Percentiles rank a stretch among this genome's conserved stretches.
Conservation (phyloP, 1,284 basidiomycete genomes). For the Ceratobasidium sp. region DNA sequence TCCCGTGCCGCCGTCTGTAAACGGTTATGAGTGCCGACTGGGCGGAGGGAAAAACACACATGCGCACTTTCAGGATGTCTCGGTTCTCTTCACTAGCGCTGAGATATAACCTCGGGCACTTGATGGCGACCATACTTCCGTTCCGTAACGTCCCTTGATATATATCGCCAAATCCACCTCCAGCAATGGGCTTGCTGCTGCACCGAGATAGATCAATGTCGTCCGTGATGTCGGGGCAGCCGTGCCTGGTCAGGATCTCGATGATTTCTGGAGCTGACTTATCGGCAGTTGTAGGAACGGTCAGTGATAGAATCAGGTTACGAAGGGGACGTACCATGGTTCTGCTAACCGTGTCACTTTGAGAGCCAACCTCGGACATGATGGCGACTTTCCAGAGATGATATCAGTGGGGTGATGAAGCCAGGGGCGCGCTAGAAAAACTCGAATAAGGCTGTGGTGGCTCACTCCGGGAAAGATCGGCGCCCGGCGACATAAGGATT, state of each 20-base stretch:
- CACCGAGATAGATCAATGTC: not conserved
- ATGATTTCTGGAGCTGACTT: conserved; percentile 8
- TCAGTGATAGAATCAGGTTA: too few species aligned
- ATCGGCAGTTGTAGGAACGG: too few species aligned
- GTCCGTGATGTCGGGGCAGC: conserved; percentile 7
- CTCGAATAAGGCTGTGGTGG: too few species aligned
- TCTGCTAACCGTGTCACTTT: too few species aligned
- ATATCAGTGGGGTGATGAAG: too few species aligned
- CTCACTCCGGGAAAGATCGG: too few species aligned
- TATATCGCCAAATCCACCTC: conserved; percentile 18
- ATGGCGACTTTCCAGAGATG: too few species aligned
- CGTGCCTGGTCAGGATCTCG: not conserved
- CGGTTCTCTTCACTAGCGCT: not conserved
- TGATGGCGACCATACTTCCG: conserved; percentile 12
- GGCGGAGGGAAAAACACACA: not conserved
- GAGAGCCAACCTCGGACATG: too few species aligned
- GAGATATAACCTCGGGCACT: not conserved
- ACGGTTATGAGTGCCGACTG: not conserved
- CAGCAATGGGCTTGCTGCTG: not conserved
- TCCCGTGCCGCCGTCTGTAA: conserved; percentile 33
- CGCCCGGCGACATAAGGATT: too few species aligned
- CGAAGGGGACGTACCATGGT: too few species aligned
- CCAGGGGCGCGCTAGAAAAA: too few species aligned
- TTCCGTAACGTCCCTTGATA: conserved; percentile 4
- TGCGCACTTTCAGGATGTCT: not conserved